phyloP scores from a whole-genome alignment of 345 rosid species.

The Citrus unshiu region DNA sequence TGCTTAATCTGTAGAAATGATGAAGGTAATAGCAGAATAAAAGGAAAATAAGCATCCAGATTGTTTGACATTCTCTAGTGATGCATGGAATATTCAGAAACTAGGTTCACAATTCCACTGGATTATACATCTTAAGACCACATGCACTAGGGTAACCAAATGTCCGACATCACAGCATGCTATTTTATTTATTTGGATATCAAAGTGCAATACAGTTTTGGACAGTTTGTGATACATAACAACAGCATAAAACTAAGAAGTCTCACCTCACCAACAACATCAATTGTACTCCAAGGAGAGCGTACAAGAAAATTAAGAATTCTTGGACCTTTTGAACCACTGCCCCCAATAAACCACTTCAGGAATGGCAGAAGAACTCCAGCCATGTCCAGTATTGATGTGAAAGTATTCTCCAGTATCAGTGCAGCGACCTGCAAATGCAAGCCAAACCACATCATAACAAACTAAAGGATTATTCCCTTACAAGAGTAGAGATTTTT shows the following conservation, averaged over 20 bases:
- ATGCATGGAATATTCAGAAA: background rate
- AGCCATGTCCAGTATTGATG: conserved; percentile 99
- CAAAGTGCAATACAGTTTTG: background rate
- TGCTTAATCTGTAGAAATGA: conserved; percentile 59
- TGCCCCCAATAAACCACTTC: conserved; percentile 95
- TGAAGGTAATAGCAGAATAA: background rate
- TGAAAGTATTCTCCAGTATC: conserved; percentile 94
- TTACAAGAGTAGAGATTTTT: background rate
- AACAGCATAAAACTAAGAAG: conserved; percentile 3
- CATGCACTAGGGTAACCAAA: background rate
- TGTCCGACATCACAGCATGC: background rate
- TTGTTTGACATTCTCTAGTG: background rate
- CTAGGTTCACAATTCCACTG: background rate
- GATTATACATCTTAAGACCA: background rate
- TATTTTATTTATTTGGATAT: conserved; percentile 1
- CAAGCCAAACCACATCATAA: conserved; percentile 11
- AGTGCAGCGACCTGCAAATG: conserved; percentile 61
- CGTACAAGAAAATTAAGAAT: conserved; percentile 91
- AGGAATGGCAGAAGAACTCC: conserved; percentile 89
- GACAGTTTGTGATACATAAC: conserved; percentile 1
- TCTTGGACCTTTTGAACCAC: conserved; percentile 69
- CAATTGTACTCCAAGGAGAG: conserved; percentile 96
- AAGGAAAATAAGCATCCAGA: conserved; percentile 1
- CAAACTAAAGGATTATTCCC: background rate
- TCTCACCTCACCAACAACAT: conserved; percentile 76